phyloP scores from a whole-genome alignment of 139 green algal genomes.

The Tetraselmis striata region DNA sequence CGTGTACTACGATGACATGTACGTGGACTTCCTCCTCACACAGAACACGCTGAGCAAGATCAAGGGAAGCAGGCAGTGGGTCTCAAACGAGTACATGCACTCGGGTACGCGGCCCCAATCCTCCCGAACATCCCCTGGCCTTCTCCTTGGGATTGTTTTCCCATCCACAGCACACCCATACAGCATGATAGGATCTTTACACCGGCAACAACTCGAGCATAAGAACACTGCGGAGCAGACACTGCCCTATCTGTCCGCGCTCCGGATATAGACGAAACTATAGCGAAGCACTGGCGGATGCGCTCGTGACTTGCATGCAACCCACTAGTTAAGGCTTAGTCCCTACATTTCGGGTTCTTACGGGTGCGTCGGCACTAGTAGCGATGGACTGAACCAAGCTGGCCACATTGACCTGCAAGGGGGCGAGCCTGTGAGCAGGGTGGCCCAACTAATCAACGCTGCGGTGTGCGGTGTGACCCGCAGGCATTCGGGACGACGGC shows the following conservation, averaged over 20 bases:
- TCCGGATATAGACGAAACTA: too few relatives aligned
- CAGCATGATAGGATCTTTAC: not conserved
- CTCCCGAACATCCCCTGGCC: too few relatives aligned
- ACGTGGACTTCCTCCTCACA: constrained; percentile 83
- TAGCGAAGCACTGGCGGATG: too few relatives aligned
- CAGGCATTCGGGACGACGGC: constrained; percentile 72
- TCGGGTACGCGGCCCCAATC: constrained; percentile 22
- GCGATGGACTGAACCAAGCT: not conserved
- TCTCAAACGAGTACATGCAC: constrained; percentile 89
- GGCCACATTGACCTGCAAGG: too few relatives aligned
- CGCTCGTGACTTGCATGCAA: too few relatives aligned
- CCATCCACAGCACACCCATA: not conserved
- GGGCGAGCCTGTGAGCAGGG: too few relatives aligned
- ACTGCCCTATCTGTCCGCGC: too few relatives aligned
- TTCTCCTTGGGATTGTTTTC: too few relatives aligned
- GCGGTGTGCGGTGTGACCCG: constrained; percentile 10
- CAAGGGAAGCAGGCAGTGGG: constrained; percentile 54
- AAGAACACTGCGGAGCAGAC: too few relatives aligned
- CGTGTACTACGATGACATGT: constrained; percentile 88
- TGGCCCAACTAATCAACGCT: not conserved
- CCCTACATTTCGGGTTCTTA: too few relatives aligned
- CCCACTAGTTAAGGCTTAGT: too few relatives aligned
- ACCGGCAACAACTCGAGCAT: not conserved
- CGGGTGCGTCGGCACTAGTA: too few relatives aligned
- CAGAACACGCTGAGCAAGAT: constrained; percentile 54